These are phyloP conservation scores for Botrytis medusae DNA, from an alignment of 2,329 filamentous ascomycete species.

Conservation along the genomic window DNA sequence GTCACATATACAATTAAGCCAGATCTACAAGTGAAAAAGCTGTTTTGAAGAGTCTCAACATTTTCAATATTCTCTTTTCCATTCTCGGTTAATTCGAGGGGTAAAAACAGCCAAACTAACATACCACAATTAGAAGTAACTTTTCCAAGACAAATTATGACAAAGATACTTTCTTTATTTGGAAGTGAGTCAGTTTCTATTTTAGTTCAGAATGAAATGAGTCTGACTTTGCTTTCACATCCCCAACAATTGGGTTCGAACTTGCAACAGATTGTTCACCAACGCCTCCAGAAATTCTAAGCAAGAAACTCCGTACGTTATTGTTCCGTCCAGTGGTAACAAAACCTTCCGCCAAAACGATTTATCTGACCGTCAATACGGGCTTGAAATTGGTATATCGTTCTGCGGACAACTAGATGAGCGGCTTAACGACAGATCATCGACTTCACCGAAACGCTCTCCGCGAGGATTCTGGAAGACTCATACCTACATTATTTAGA, in stretches of 20 bases:
- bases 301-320: rapidly evolving
- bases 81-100: conserved; percentile 5
- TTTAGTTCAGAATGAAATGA: neutral
- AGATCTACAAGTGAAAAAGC: neutral
- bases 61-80: neutral
- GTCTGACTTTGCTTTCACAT: too few relatives aligned
- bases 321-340: neutral
- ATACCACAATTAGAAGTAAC: too few relatives aligned
- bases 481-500: neutral
- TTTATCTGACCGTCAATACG: rapidly evolving
- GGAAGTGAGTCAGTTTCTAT: too few relatives aligned
- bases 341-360: rapidly evolving
- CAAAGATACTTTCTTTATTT: neutral
- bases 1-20: neutral
- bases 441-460: neutral
- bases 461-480: neutral
- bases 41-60: neutral
- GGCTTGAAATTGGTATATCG: rapidly evolving
- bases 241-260: neutral
- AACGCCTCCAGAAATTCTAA: neutral
- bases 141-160: neutral
- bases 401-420: neutral
- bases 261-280: neutral
- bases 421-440: too few relatives aligned
- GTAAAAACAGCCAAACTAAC: neutral